Conservation (phyloP, 352 stramenopile species). For the Globisporangium radiosum region DNA sequence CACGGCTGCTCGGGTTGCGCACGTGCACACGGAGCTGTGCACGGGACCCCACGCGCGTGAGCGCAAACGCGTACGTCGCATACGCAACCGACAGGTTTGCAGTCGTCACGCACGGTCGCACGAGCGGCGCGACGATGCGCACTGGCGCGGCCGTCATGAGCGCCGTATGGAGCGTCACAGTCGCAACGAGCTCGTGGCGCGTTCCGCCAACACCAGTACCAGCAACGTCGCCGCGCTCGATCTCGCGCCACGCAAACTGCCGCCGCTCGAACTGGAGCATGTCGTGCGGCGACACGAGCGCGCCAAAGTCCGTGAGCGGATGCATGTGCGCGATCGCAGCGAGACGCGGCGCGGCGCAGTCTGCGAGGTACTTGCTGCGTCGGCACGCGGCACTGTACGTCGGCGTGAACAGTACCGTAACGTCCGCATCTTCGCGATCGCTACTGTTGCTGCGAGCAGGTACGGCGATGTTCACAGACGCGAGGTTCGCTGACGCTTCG, state of each 20-base stretch:
- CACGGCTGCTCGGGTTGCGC: slow-evolving; percentile 40
- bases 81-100: slow-evolving; percentile 2
- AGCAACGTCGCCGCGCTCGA: background rate
- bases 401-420: slow-evolving; percentile 27
- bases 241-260: slow-evolving; percentile 20
- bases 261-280: slow-evolving; percentile 27
- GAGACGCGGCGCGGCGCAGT: slow-evolving; percentile 26
- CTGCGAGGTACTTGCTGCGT: slow-evolving; percentile 21
- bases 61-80: slow-evolving; percentile 16
- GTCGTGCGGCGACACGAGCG: slow-evolving; percentile 24
- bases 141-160: slow-evolving; percentile 28
- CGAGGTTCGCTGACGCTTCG: slow-evolving; percentile 2
- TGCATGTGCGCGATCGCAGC: slow-evolving; percentile 1
- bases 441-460: background rate
- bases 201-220: background rate
- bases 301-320: slow-evolving; percentile 31
- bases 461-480: slow-evolving; percentile 3
- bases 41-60: slow-evolving; percentile 33
- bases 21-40: slow-evolving; percentile 25
- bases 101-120: slow-evolving; percentile 26
- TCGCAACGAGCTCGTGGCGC: slow-evolving; percentile 9
- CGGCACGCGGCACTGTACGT: slow-evolving; percentile 20
- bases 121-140: slow-evolving; percentile 22
- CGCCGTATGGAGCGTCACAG: slow-evolving; percentile 27
- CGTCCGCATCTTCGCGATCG: background rate